These are phyloP conservation scores for Neolentinus lepideus DNA, from an alignment of 1,284 basidiomycete species.

Conservation along the genomic window DNA sequence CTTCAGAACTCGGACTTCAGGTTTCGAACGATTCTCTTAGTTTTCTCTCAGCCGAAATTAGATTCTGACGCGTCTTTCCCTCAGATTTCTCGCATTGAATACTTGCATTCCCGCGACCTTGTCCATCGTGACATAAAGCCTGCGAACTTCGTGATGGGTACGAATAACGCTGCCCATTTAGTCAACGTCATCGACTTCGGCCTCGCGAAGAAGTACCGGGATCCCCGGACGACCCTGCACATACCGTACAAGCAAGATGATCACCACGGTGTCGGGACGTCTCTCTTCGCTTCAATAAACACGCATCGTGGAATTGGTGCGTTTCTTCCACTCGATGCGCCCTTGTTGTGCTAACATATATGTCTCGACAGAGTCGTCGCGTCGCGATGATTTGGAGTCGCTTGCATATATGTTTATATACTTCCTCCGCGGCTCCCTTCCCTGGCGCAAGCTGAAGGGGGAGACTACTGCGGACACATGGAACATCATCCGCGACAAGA, in stretches of 20 bases:
- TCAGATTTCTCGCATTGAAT: slow-evolving; percentile 71
- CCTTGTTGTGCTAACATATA: neutral
- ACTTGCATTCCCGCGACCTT: slow-evolving; percentile 65
- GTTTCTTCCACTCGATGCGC: slow-evolving; percentile 15
- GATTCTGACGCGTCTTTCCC: slow-evolving; percentile 2
- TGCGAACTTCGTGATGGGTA: slow-evolving; percentile 87
- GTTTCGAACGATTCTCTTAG: neutral
- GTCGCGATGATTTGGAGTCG: slow-evolving; percentile 89
- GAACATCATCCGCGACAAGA: slow-evolving; percentile 66
- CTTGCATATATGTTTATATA: slow-evolving; percentile 92
- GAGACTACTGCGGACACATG: slow-evolving; percentile 76
- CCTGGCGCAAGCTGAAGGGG: slow-evolving; percentile 83
- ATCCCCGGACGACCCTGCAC: slow-evolving; percentile 80
- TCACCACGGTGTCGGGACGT: slow-evolving; percentile 87
- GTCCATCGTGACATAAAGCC: slow-evolving; percentile 96
- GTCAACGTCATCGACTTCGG: slow-evolving; percentile 97
- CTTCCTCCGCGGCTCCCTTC: slow-evolving; percentile 84
- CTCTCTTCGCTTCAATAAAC: slow-evolving; percentile 91
- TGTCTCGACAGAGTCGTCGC: slow-evolving; percentile 59
- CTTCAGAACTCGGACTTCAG: neutral
- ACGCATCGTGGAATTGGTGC: slow-evolving; percentile 86
- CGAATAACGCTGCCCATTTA: slow-evolving; percentile 43
- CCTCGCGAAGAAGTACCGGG: slow-evolving; percentile 92
- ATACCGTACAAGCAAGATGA: slow-evolving; percentile 91
- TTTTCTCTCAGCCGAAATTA: neutral